A percentile compares a stretch with the other conserved stretches of the same genome.
These are phyloP conservation scores for Carex sylvatica DNA, from an alignment of 202 grass and related monocot genomes.

Conservation along the genomic window DNA sequence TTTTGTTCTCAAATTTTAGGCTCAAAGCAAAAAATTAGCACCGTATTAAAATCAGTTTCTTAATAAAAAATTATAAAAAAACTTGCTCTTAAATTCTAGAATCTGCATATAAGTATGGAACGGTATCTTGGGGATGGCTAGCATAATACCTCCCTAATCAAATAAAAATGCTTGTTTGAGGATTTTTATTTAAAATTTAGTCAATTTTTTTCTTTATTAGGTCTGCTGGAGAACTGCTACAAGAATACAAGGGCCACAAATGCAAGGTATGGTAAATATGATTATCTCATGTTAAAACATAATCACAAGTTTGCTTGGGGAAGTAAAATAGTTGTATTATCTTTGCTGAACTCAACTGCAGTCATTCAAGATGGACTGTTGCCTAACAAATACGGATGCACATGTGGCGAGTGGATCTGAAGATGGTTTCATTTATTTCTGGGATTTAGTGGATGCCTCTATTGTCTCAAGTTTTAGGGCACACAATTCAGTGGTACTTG, in stretches of 20 bases:
- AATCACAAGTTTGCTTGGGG: not conserved
- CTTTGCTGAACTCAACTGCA: conserved; percentile 14
- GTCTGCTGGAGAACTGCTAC: conserved; percentile 75
- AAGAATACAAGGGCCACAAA: conserved; percentile 87
- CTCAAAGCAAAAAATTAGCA: not conserved
- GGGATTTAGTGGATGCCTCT: conserved; percentile 87
- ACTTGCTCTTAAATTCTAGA: not conserved
- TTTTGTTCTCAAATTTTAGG: not conserved
- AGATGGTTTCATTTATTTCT: conserved; percentile 81
- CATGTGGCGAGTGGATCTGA: conserved; percentile 86
- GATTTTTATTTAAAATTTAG: not conserved
- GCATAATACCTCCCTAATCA: not conserved
- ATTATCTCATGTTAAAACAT: not conserved
- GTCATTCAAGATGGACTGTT: conserved; percentile 98
- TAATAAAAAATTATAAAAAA: not conserved
- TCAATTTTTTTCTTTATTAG: conserved; percentile 35
- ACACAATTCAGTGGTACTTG: conserved; percentile 85
- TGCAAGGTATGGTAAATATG: conserved; percentile 24
- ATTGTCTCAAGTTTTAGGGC: conserved; percentile 76
- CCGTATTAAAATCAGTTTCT: not conserved
- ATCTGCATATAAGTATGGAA: not conserved
- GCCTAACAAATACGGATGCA: conserved; percentile 87
- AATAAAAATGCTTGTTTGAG: not conserved
- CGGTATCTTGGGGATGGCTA: not conserved
- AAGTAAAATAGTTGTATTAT: not conserved